Evolutionary conservation across 352 stramenopile species (phyloP).

Genomic region (Pythium sukuiense): DNA sequence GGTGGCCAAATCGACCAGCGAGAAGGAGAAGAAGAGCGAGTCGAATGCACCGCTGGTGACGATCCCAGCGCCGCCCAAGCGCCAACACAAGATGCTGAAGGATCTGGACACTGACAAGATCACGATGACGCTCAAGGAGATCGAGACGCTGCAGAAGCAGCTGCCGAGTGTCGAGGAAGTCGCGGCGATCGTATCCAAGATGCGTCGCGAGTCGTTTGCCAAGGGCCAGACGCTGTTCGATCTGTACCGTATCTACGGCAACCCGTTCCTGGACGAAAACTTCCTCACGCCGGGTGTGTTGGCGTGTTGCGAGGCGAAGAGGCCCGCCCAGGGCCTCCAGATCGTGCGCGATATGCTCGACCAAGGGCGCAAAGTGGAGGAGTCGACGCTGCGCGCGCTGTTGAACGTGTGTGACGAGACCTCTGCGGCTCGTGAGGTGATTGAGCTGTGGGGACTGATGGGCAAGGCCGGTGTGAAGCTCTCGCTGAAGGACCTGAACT

Average conservation of each 20-base stretch:
- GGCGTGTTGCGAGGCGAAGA: conserved; percentile 76
- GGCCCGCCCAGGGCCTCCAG: conserved; percentile 64
- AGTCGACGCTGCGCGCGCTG: conserved; percentile 67
- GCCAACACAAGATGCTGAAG: conserved; percentile 31
- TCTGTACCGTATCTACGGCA: conserved; percentile 85
- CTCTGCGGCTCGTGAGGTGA: conserved; percentile 54
- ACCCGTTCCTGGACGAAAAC: conserved; percentile 79
- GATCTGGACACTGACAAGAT: conserved; percentile 61
- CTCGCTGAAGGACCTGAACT: conserved; percentile 59
- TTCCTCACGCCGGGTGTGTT: conserved; percentile 80
- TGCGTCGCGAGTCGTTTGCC: conserved; percentile 71
- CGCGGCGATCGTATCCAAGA: conserved; percentile 50
- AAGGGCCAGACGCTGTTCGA: conserved; percentile 81
- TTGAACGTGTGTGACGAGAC: conserved; percentile 73
- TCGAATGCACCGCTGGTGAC: neutral
- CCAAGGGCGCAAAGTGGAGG: conserved; percentile 82
- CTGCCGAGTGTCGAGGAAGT: conserved; percentile 69
- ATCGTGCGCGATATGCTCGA: conserved; percentile 85
- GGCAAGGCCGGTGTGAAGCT: conserved; percentile 56
- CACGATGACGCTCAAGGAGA: conserved; percentile 71
- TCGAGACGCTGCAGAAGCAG: conserved; percentile 72
- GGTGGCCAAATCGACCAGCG: conserved; percentile 5
- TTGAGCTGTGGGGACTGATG: conserved; percentile 76
- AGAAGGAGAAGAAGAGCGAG: conserved; percentile 18
- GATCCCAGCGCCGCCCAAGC: conserved; percentile 9